Conservation (phyloP, 768 basidiomycete genomes). For the Leccinum subtestaceum region DNA sequence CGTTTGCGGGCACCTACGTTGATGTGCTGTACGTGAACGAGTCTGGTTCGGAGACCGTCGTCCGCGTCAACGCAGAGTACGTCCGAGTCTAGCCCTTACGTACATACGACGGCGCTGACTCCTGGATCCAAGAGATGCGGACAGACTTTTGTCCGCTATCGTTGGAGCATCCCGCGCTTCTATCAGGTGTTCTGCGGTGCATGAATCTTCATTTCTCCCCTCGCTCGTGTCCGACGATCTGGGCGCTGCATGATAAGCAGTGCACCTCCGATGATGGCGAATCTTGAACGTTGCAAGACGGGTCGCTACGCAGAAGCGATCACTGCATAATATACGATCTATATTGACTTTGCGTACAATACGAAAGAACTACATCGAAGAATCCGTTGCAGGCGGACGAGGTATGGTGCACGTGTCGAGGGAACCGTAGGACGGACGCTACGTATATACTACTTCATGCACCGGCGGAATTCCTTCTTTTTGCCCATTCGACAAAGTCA, state of each 20-base stretch:
- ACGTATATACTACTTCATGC: conserved; percentile 3
- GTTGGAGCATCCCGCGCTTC: conserved; percentile 24
- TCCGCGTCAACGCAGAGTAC: conserved; percentile 23
- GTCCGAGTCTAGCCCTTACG: not conserved
- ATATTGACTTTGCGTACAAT: conserved; percentile 8
- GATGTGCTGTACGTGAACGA: conserved; percentile 55
- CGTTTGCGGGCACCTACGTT: conserved; percentile 48
- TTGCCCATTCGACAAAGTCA: conserved; percentile 74
- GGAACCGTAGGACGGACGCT: not conserved
- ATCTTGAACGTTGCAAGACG: conserved; percentile 2
- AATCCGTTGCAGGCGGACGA: not conserved
- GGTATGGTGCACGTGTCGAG: conserved; percentile 8
- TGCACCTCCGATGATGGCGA: conserved; percentile 7
- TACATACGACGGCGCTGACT: not conserved
- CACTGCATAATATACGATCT: not conserved
- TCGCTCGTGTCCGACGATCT: conserved; percentile 23
- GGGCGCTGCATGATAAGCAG: conserved; percentile 3
- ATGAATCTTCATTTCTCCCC: conserved; percentile 32
- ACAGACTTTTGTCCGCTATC: conserved; percentile 26
- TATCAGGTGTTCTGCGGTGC: conserved; percentile 22
- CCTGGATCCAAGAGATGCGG: conserved; percentile 19
- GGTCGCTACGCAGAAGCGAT: not conserved
- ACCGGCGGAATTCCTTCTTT: conserved; percentile 26
- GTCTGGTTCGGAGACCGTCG: conserved; percentile 21
- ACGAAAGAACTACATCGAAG: not conserved